These are phyloP conservation scores for Chaetomiaceae sp. DNA, from an alignment of 2,329 filamentous ascomycete species.

Conservation along the genomic window DNA sequence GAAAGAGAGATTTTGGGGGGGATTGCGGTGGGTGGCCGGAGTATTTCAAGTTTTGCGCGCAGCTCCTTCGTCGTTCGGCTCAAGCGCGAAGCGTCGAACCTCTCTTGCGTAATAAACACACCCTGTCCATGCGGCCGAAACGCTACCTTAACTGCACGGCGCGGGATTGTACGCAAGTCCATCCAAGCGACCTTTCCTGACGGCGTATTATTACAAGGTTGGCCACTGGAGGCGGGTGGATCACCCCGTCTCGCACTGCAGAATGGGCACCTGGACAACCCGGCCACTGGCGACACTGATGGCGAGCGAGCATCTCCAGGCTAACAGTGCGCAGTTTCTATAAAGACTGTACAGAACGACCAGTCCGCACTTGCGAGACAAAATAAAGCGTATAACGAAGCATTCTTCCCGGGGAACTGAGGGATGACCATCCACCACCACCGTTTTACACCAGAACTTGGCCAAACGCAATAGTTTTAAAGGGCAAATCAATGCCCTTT, in stretches of 20 bases:
- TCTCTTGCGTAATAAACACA: conserved; percentile 16
- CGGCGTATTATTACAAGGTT: conserved; percentile 12
- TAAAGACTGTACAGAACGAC: too few relatives aligned
- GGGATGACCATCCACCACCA: too few relatives aligned
- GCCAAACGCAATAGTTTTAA: too few relatives aligned
- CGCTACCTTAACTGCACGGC: conserved; percentile 16
- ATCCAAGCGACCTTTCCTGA: conserved; percentile 18
- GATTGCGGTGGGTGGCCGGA: conserved; percentile 23
- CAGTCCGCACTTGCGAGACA: too few relatives aligned
- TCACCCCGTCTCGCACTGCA: conserved; percentile 3
- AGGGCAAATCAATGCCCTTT: too few relatives aligned
- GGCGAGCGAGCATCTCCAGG: conserved; percentile 16
- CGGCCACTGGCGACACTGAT: conserved; percentile 9
- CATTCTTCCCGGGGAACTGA: too few relatives aligned
- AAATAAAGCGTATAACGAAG: too few relatives aligned
- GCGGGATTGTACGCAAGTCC: conserved; percentile 16
- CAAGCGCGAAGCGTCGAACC: conserved; percentile 19
- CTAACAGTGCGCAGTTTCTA: conserved; percentile 10
- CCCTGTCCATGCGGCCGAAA: conserved; percentile 18
- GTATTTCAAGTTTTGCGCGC: conserved; percentile 26
- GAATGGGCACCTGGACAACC: conserved; percentile 3
- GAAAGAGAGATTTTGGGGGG: conserved; percentile 22
- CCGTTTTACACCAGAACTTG: too few relatives aligned
- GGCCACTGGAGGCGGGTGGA: conserved; percentile 12
- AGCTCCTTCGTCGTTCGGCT: neutral